phyloP scores from a whole-genome alignment of 305 asterid species.

The Fraxinus greggii region DNA sequence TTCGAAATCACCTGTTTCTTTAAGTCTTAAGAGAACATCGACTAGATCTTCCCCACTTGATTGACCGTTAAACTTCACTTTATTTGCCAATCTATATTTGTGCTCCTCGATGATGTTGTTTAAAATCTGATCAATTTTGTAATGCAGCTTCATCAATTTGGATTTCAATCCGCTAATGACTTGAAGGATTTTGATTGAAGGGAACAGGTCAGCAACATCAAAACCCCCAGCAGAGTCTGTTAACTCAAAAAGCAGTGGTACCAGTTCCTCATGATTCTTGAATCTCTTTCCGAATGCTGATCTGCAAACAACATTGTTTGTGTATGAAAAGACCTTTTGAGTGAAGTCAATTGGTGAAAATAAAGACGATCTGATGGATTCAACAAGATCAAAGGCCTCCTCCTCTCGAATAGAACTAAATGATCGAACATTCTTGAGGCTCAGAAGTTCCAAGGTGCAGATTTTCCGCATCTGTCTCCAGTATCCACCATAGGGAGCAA shows the following conservation, averaged over 20 bases:
- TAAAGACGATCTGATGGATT: neutral
- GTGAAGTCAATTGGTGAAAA: neutral
- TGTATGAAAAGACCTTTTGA: neutral
- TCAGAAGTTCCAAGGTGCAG: conserved; percentile 35
- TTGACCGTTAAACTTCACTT: neutral
- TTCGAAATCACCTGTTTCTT: neutral
- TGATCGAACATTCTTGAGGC: conserved; percentile 30
- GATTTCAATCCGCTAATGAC: conserved; percentile 19
- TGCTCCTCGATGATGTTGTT: conserved; percentile 25
- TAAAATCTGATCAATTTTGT: conserved; percentile 21
- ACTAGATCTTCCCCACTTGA: conserved; percentile 21
- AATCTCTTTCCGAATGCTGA: conserved; percentile 30
- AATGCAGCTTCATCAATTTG: conserved; percentile 13
- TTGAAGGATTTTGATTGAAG: conserved; percentile 26
- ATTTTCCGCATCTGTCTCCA: conserved; percentile 41
- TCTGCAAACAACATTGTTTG: conserved; percentile 1
- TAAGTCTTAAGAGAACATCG: conserved; percentile 25
- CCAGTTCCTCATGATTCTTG: neutral
- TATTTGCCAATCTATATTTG: neutral
- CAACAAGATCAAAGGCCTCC: conserved; percentile 12
- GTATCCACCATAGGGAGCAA: conserved; percentile 30
- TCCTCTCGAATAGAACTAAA: conserved; percentile 24
- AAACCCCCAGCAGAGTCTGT: conserved; percentile 16
- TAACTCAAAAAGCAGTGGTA: neutral
- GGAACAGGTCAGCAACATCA: conserved; percentile 29